Percentiles rank a stretch among this genome's conserved stretches.
Evolutionary conservation across 2,329 filamentous ascomycete genomes (phyloP).

Genomic region (Cercospora janseana): DNA sequence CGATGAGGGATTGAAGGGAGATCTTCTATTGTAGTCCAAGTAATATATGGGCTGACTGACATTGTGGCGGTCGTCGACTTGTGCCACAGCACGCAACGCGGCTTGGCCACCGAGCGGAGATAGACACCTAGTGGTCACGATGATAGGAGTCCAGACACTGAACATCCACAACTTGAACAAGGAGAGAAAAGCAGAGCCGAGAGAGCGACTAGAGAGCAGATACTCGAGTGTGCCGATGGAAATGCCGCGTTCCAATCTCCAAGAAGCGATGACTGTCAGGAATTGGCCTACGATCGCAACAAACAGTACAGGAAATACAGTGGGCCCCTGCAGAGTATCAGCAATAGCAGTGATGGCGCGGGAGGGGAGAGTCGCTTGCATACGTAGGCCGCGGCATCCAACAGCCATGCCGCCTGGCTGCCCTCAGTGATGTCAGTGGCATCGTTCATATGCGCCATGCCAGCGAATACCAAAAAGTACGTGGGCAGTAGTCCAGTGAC

Average conservation of each 20-base stretch:
- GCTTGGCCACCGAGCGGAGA: conserved; percentile 11
- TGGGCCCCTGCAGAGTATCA: conserved; percentile 11
- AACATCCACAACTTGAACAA: conserved; percentile 14
- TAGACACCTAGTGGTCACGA: not conserved
- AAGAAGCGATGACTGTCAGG: conserved; percentile 18
- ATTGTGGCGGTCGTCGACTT: not conserved
- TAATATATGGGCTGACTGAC: no score
- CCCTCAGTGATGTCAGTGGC: not conserved
- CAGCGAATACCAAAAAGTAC: not conserved
- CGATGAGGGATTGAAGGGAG: not conserved
- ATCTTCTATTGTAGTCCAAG: not conserved
- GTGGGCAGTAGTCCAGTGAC: not conserved
- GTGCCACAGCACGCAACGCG: conserved; percentile 14
- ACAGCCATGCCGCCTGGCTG: not conserved
- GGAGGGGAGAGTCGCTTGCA: not conserved
- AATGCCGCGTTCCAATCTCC: conserved; percentile 17
- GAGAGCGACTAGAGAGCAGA: conserved; percentile 18
- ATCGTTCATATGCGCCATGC: not conserved
- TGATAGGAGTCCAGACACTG: conserved; percentile 8
- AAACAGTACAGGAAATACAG: conserved; percentile 23
- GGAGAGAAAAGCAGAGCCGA: conserved; percentile 14
- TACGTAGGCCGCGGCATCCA: not conserved
- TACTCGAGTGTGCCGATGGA: conserved; percentile 20
- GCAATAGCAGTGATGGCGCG: not conserved
- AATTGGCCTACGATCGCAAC: conserved; percentile 17